These are phyloP conservation scores for Metschnikowia lachancei DNA, from an alignment of 805 yeast genomes.

Conservation along the genomic window DNA sequence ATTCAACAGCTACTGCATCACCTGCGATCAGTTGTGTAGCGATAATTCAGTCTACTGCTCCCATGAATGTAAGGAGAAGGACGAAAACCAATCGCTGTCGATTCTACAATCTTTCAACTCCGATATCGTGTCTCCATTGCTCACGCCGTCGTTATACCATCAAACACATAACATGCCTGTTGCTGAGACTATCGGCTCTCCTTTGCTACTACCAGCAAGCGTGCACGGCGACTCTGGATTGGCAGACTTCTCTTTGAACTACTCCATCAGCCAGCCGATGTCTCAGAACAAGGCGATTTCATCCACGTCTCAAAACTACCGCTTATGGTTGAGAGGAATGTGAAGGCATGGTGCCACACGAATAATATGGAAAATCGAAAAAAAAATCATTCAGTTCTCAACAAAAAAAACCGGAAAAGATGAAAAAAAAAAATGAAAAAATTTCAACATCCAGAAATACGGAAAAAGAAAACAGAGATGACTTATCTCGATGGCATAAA, in stretches of 20 bases:
- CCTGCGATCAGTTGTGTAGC: slow-evolving; percentile 21
- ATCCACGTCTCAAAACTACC: slow-evolving; percentile 38
- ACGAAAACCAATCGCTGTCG: slow-evolving; percentile 26
- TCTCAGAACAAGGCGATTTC: slow-evolving; percentile 16
- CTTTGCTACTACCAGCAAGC: slow-evolving; percentile 25
- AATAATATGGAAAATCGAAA: not conserved
- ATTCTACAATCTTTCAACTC: slow-evolving; percentile 17
- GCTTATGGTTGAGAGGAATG: slow-evolving; percentile 38
- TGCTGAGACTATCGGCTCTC: slow-evolving; percentile 21
- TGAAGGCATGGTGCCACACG: slow-evolving; percentile 2
- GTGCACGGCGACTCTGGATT: slow-evolving; percentile 20
- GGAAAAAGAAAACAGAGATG: not conserved
- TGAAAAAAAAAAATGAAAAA: not conserved
- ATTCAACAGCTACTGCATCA: slow-evolving; percentile 23
- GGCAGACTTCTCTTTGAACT: slow-evolving; percentile 35
- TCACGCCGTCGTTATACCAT: slow-evolving; percentile 36
- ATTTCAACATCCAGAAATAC: not conserved
- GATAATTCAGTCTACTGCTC: slow-evolving; percentile 26
- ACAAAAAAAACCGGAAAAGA: not conserved
- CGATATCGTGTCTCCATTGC: slow-evolving; percentile 37
- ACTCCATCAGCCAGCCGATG: slow-evolving; percentile 25
- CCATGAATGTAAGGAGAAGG: slow-evolving; percentile 32
- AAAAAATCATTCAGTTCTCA: not conserved
- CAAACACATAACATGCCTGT: slow-evolving; percentile 18
- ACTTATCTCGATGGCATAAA: slow-evolving; percentile 1